Evolutionary conservation across 1,139 yeast genomes (phyloP).

Genomic region (Saccharomycopsis hybrid): DNA sequence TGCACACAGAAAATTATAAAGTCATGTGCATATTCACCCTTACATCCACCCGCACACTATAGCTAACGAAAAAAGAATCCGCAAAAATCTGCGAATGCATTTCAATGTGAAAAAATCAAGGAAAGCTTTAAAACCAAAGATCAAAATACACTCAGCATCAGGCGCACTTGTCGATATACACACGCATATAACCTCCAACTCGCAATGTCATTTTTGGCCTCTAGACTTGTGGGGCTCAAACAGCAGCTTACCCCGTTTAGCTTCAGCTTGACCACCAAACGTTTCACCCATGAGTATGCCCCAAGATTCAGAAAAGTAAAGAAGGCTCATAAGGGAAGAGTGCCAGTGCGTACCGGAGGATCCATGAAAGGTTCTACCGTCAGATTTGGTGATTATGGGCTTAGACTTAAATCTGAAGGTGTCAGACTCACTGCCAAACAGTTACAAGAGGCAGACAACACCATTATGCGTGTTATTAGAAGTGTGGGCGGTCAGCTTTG

Average conservation of each 20-base stretch:
- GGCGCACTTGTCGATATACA: too few relatives aligned
- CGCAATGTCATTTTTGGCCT: not conserved
- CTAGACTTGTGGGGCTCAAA: not conserved
- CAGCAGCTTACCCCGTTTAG: not conserved
- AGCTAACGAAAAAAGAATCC: too few relatives aligned
- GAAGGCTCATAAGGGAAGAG: conserved; percentile 92
- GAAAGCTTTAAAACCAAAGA: too few relatives aligned
- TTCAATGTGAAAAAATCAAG: too few relatives aligned
- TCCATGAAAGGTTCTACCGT: conserved; percentile 81
- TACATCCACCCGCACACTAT: too few relatives aligned
- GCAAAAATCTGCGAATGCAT: too few relatives aligned
- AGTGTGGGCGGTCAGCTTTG: conserved; percentile 64
- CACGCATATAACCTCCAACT: too few relatives aligned
- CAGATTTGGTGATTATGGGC: conserved; percentile 77
- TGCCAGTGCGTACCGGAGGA: conserved; percentile 92
- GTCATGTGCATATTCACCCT: too few relatives aligned
- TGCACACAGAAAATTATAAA: too few relatives aligned
- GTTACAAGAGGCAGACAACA: conserved; percentile 83
- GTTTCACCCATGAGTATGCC: conserved; percentile 80
- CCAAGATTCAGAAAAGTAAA: conserved; percentile 70
- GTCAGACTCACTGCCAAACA: conserved; percentile 84
- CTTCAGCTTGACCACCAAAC: conserved; percentile 24
- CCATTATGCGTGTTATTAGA: conserved; percentile 75
- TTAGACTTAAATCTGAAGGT: conserved; percentile 84
- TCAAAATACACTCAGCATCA: too few relatives aligned